Base-by-base conservation (phyloP, 73 alveolate species). In the Paramecium biaurelia region DNA sequence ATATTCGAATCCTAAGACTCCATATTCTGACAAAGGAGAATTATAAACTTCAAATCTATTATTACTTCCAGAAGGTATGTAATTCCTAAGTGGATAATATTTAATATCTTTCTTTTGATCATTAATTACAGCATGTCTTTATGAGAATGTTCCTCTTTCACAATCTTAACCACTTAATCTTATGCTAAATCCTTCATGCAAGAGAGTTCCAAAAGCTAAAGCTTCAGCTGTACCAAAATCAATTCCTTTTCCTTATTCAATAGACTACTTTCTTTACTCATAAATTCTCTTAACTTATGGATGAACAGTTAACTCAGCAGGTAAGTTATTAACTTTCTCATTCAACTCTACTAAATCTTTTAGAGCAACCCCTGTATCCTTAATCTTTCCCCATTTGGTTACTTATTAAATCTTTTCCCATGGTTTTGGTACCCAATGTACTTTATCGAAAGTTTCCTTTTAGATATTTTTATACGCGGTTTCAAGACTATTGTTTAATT, bases 141-240 rank as follows among this genome's bases (percentile, higher is more conserved):
- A 98, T 18, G 98, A 96, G 92, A 97, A 97, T 10, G 99, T 97
- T 18, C 99, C 99, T 95, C 99, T 94, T 85, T 95, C 97, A 53
- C 95, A 97, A 89, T 97, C 99, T 87, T 97, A 89, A 34, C 99
- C 99, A 76, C 97, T 95, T 12, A 97, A 85, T 86, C 99, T 92
- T 9, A 97, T 97, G 32, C 93, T 95, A 93, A 79, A 93, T 18
- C 97, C 99, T 89, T 97, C 99, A 85, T 94, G 86, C 21, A 97
- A 95, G n/a, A 97, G 93, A 26, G 99, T 74, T 21, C 99, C 99
- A 63, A 94, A 97, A 84, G 99, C 99, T 23, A 97, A 92, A 20
- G 98, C 98, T 76, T 97, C 99, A 9, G 98, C 99, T 5, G 99
- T 95, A 37, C 96, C 99, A 98, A 98, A 97, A 59, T 97, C 99